Base-by-base conservation (phyloP, 805 yeast species). In the Zygoascus tannicola region DNA sequence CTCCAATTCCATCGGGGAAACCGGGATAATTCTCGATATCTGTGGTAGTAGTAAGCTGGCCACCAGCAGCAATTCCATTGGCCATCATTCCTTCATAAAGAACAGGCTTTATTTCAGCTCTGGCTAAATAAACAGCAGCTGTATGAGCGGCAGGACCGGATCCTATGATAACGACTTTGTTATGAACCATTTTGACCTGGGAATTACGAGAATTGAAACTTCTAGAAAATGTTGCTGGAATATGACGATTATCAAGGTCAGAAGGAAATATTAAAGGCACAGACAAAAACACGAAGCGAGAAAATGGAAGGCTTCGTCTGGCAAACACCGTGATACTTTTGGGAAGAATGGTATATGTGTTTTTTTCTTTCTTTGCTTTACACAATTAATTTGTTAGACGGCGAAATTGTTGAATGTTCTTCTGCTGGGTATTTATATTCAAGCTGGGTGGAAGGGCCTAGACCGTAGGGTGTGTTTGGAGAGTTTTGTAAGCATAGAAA, bases 141-240 rank as follows among this genome's bases (percentile, higher is more conserved):
- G 98, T 92, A 74, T 92, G 96, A 44, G 97, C 98, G 46, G 98
- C 98, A 45, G 98, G 98, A 56, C 98, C 98, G 44, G 97, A 88
- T 37, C 98, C 97, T 41, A 63, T 59, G 37, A 63, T 63, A 38
- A 62, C 64, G 23, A 63, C 66, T 12, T 46, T 50, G 39, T 53
- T 53, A 54, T 63, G 66, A 38, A 44, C 48, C 56, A 52, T 54
- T 49, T 47, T 54, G 19, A 26, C 33, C 14, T 38, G 5, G 10
- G 5, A 32, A 23, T 22, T 14, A 12, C n/a, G 5, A 35, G 41
- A 35, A 41, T 26, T 41, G 19, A 32, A 10, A 15, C 45, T 35
- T 16, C 22, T 16, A 14, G 20, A 41, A 34, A 33, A 7, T 8
- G 10, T 26, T 26, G 10, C 10, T 8, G 30, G 30, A 12, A 26